Conservation (phyloP, 129 eudicot genomes). For the Artemisia argyi region DNA sequence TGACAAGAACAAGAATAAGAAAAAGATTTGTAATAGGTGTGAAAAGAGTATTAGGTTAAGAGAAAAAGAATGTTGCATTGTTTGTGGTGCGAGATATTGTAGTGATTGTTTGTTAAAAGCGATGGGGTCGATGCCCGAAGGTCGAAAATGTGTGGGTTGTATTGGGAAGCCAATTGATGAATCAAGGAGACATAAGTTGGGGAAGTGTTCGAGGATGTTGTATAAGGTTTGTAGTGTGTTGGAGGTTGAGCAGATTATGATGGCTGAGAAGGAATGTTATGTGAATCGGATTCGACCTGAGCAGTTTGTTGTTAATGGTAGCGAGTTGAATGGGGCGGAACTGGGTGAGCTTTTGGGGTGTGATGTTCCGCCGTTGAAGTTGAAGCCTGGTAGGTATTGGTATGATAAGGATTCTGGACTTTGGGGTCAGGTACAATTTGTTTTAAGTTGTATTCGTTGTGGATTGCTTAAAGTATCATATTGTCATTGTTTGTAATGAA, state of each 20-base stretch:
- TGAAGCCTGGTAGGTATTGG: constrained; percentile 56
- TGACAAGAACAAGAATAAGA: constrained; percentile 15
- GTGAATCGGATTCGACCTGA: constrained; percentile 43
- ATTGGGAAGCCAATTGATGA: constrained; percentile 42
- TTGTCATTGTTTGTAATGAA: too few species aligned
- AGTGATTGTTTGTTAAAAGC: constrained; percentile 41
- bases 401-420: constrained; percentile 54
- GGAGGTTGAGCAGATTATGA: constrained; percentile 49
- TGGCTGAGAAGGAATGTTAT: constrained; percentile 40
- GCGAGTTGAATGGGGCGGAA: constrained; percentile 36
- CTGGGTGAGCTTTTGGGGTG: constrained; percentile 44
- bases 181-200: constrained; percentile 31
- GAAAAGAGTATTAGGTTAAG: constrained; percentile 34
- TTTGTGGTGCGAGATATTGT: constrained; percentile 45
- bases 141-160: constrained; percentile 45
- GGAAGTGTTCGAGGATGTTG: constrained; percentile 42
- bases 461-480: neutral
- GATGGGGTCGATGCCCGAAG: constrained; percentile 59
- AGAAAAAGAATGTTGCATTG: constrained; percentile 40
- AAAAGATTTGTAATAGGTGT: constrained; percentile 33
- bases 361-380: constrained; percentile 34
- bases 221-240: constrained; percentile 32
- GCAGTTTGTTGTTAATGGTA: constrained; percentile 47
- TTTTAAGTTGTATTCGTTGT: neutral
- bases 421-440: constrained; percentile 44